Evolutionary conservation across 352 stramenopile genomes (phyloP).

Genomic region (Pythium folliculosum): DNA sequence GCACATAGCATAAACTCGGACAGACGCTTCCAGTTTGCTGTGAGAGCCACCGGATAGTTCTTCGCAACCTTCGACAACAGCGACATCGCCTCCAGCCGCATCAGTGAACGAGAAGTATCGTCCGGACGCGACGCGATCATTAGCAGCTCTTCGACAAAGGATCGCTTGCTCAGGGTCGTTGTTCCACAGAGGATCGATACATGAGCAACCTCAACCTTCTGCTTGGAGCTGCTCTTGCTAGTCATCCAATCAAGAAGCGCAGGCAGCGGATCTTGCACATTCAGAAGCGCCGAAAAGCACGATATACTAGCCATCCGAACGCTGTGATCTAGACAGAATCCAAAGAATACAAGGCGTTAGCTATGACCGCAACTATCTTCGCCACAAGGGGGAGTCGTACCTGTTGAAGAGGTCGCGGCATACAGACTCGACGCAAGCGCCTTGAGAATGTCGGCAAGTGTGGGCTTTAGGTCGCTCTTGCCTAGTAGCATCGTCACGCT

Average conservation of each 20-base stretch:
- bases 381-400: conserved; percentile 25
- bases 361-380: background rate
- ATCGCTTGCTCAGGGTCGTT: conserved; percentile 48
- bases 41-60: conserved; percentile 80
- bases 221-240: conserved; percentile 44
- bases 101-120: conserved; percentile 48
- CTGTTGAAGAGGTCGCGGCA: conserved; percentile 49
- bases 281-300: conserved; percentile 77
- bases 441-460: conserved; percentile 63
- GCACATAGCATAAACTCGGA: conserved; percentile 78
- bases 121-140: conserved; percentile 62
- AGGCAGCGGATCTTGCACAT: conserved; percentile 64
- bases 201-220: conserved; percentile 53
- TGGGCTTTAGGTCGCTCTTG: conserved; percentile 53
- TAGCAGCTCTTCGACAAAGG: conserved; percentile 80
- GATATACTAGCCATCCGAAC: conserved; percentile 80
- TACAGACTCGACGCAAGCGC: conserved; percentile 75
- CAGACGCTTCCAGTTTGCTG: conserved; percentile 62
- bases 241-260: conserved; percentile 77
- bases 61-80: conserved; percentile 84
- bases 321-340: conserved; percentile 54
- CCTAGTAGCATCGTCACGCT: conserved; percentile 55
- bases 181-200: conserved; percentile 70
- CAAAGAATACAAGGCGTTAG: background rate
- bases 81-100: conserved; percentile 82